Evolutionary conservation across 1,284 basidiomycete species (phyloP), one percentile per base, ranked within the genome.

Genomic region (Cystobasidium sp.): DNA sequence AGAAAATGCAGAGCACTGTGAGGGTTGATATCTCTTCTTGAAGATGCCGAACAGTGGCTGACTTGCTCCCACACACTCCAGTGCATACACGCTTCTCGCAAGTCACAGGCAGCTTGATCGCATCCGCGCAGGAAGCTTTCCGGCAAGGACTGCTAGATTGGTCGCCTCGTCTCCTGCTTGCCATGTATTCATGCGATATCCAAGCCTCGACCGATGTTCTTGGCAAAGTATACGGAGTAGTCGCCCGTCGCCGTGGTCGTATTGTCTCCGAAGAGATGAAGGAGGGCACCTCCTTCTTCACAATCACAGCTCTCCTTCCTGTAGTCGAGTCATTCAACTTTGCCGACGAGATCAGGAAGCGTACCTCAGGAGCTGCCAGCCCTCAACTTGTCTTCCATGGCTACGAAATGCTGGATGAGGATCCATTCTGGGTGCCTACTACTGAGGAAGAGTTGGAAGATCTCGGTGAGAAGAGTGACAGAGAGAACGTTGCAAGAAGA

Each of bases 141-240:
- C 87, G 91, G 74, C 89, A 89, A 76, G 94, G 91, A 0, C 82
- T 99, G 76, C 85, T 99, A 59, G 97, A 99, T 83, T 99, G 97
- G 97, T 97, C 94, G 8, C 97, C 97, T 18, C 87, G 97, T 53
- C 86, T 99, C 78, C 93, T 97, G 89, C 85, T 99, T 70, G 97
- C 97, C 0, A 98, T 98, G 93, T 99, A 99, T 84, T 91, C 91
- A 6, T 99, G 97, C 83, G 95, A 99, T 81, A 98, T 99, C 76
- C 97, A 98, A 84, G 93, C 95, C 0, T 94, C 95, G 9, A 94
- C 94, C 79, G 97, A 99, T 77, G 97, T 98, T 0, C 87, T 99
- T 53, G 97, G 97, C 7, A 99, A 97, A 82, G 94, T 99, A 0
- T 99, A 99, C 80, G 96, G 89, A 2, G 97, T 99, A 16, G 91